A percentile compares a stretch with the other conserved stretches of the same genome.
Evolutionary conservation across 805 yeast genomes (phyloP).

Genomic region (Suhomyces sp.): DNA sequence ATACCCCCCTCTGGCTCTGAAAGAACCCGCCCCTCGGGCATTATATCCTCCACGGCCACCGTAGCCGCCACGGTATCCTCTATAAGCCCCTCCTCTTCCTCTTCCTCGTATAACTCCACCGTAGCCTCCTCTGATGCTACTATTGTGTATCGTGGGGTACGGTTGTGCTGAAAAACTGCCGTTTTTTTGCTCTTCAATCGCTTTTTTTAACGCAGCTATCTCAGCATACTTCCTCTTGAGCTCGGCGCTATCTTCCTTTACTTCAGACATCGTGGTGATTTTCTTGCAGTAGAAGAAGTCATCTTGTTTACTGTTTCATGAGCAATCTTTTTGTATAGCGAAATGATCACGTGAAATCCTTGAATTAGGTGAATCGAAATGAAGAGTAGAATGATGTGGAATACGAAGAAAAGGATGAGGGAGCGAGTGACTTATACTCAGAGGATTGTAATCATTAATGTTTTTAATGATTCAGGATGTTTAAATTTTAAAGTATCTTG

Average conservation of each 20-base stretch:
- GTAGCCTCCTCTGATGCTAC: background rate
- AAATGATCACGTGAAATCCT: constrained; percentile 2
- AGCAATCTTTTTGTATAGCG: background rate
- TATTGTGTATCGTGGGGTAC: background rate
- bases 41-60: constrained; percentile 1
- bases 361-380: background rate
- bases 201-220: constrained; percentile 27
- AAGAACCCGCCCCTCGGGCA: background rate
- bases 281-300: background rate
- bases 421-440: too few relatives aligned
- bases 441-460: too few relatives aligned
- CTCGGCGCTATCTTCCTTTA: constrained; percentile 17
- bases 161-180: constrained; percentile 1
- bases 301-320: background rate
- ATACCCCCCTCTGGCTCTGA: background rate
- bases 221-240: constrained; percentile 28
- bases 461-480: too few relatives aligned
- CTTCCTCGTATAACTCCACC: constrained; percentile 20
- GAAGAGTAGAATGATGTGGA: too few relatives aligned
- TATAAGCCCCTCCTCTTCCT: constrained; percentile 18
- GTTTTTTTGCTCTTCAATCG: constrained; percentile 22
- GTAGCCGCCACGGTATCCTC: constrained; percentile 2
- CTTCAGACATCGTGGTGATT: background rate
- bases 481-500: too few relatives aligned
- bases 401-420: too few relatives aligned